Percentiles rank a stretch among this genome's conserved stretches.
phyloP scores from a whole-genome alignment of 1,139 yeast species.

The Yamadazyma membranifaciens region DNA sequence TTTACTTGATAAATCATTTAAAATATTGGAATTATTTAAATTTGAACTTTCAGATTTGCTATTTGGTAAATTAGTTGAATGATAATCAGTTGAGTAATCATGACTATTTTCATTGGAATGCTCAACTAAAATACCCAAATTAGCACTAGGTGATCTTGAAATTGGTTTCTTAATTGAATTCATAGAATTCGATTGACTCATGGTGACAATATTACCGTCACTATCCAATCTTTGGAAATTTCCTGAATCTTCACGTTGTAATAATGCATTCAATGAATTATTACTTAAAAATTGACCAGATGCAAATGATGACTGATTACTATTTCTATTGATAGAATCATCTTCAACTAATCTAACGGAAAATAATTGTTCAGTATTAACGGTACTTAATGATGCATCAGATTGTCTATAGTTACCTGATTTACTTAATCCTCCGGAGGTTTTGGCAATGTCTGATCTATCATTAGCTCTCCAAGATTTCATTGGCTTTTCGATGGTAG shows the following conservation, averaged over 20 bases:
- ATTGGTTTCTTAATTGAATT: constrained; percentile 16
- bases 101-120: constrained; percentile 24
- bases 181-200: constrained; percentile 7
- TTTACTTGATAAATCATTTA: constrained; percentile 4
- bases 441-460: constrained; percentile 24
- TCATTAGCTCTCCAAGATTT: constrained; percentile 76
- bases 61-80: constrained; percentile 4
- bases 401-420: constrained; percentile 41
- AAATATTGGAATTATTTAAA: background rate
- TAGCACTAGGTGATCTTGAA: constrained; percentile 27
- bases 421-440: constrained; percentile 16
- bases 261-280: constrained; percentile 27
- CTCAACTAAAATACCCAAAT: constrained; percentile 32
- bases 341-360: constrained; percentile 77
- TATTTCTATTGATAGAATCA: constrained; percentile 41
- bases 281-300: constrained; percentile 32
- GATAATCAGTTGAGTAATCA: constrained; percentile 18
- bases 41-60: constrained; percentile 5
- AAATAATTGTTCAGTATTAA: constrained; percentile 79
- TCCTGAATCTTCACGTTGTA: constrained; percentile 37
- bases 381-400: constrained; percentile 74
- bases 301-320: constrained; percentile 27
- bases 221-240: constrained; percentile 54
- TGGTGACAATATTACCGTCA: constrained; percentile 49
- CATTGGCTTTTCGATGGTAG: constrained; percentile 33